Conservation (phyloP, 306 rosid genomes). For the Casuarina equisetifolia region DNA sequence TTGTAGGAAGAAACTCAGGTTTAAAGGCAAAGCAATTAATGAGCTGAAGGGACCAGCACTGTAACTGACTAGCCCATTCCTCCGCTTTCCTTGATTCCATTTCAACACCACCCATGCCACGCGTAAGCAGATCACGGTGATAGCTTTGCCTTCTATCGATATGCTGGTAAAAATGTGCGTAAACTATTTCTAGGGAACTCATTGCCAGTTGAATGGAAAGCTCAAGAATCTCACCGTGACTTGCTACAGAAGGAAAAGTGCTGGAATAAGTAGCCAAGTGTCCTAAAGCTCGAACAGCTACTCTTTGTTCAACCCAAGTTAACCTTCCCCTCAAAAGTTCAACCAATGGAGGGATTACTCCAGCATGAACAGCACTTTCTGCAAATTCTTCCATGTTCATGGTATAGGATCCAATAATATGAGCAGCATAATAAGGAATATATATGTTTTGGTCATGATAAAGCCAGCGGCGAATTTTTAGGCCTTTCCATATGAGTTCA, state of each 20-base stretch:
- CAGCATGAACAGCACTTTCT: conserved; percentile 77
- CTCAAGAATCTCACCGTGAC: conserved; percentile 92
- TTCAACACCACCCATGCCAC: conserved; percentile 99
- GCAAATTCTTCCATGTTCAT: conserved; percentile 99
- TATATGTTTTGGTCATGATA: conserved; percentile 95
- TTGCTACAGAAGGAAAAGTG: conserved; percentile 79
- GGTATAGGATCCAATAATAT: conserved; percentile 93
- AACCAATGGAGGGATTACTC: conserved; percentile 84
- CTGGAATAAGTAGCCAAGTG: conserved; percentile 92
- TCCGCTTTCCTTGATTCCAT: conserved; percentile 99
- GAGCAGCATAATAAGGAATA: conserved; percentile 98
- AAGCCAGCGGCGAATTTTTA: conserved; percentile 97
- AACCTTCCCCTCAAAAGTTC: conserved; percentile 93
- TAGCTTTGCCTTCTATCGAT: conserved; percentile 91
- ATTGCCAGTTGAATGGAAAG: conserved; percentile 86
- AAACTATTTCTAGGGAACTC: conserved; percentile 93
- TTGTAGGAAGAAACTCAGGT: conserved; percentile 87
- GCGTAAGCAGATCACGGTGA: conserved; percentile 96
- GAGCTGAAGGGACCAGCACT: conserved; percentile 99
- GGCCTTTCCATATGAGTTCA: conserved; percentile 92
- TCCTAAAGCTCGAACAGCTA: conserved; percentile 97
- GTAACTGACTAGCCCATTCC: conserved; percentile 99
- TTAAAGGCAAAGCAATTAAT: conserved; percentile 95
- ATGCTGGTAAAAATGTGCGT: conserved; percentile 91
- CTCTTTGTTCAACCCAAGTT: conserved; percentile 99